Evolutionary conservation across 179 eudicot species (phyloP).

Genomic region (Kewa caespitosa): DNA sequence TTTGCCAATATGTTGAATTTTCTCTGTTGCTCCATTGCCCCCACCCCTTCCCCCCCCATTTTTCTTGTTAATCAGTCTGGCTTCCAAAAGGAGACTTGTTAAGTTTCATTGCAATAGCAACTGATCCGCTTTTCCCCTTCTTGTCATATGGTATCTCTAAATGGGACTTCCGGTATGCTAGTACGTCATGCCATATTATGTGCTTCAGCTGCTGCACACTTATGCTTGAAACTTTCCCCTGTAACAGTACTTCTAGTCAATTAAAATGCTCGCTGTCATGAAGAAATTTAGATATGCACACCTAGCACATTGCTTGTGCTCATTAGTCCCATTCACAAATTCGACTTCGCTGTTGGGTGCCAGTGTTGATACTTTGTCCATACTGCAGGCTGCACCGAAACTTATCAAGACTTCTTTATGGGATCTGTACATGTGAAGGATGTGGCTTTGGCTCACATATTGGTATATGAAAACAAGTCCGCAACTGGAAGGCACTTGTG

Average conservation of each 20-base stretch:
- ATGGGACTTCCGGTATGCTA: too few species aligned
- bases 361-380: neutral
- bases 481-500: slow-evolving; percentile 89
- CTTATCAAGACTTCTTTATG: slow-evolving; percentile 60
- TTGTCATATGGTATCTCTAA: too few species aligned
- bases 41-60: too few species aligned
- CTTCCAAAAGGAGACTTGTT: too few species aligned
- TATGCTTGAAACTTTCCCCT: too few species aligned
- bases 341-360: neutral
- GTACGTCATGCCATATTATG: too few species aligned
- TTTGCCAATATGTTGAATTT: too few species aligned
- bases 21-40: too few species aligned
- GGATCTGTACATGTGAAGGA: slow-evolving; percentile 85
- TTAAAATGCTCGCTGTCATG: neutral
- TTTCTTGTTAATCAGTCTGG: too few species aligned
- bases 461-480: slow-evolving; percentile 71
- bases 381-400: slow-evolving; percentile 68
- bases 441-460: slow-evolving; percentile 85
- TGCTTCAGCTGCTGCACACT: too few species aligned
- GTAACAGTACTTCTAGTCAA: neutral
- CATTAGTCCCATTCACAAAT: neutral
- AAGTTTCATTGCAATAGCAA: too few species aligned
- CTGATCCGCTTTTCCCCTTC: too few species aligned
- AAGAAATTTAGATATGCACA: neutral
- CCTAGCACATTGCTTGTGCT: neutral